These are phyloP conservation scores for Acacia pycnantha DNA, from an alignment of 331 rosid species.

Conservation along the genomic window DNA sequence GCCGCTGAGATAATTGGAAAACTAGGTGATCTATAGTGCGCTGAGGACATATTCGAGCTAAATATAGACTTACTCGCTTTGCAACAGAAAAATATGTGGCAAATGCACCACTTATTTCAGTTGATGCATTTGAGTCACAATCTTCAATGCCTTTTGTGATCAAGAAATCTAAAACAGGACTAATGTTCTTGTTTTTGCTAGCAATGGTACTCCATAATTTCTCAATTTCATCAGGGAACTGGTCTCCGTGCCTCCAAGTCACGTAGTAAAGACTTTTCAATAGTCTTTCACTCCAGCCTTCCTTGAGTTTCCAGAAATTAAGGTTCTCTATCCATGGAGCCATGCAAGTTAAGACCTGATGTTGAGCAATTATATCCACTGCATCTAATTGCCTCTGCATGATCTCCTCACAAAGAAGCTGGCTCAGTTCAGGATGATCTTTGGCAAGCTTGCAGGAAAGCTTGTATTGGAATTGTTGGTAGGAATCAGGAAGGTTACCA, in stretches of 20 bases:
- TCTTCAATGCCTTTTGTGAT: slow-evolving; percentile 99
- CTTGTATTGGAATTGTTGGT: slow-evolving; percentile 98
- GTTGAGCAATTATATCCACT: slow-evolving; percentile 98
- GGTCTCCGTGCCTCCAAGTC: slow-evolving; percentile 98
- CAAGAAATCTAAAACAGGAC: slow-evolving; percentile 98
- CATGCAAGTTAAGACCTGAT: slow-evolving; percentile 99
- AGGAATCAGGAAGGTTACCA: slow-evolving; percentile 99
- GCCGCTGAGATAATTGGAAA: slow-evolving; percentile 91
- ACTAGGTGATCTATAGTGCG: slow-evolving; percentile 97
- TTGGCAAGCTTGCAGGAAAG: slow-evolving; percentile 98
- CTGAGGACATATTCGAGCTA: slow-evolving; percentile 98
- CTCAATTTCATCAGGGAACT: slow-evolving; percentile 98
- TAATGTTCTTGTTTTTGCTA: slow-evolving; percentile 93
- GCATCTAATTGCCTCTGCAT: slow-evolving; percentile 99
- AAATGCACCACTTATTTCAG: slow-evolving; percentile 98
- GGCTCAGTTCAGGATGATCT: slow-evolving; percentile 98
- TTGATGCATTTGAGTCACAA: slow-evolving; percentile 97
- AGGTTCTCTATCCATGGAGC: slow-evolving; percentile 99
- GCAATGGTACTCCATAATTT: slow-evolving; percentile 99
- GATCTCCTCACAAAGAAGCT: slow-evolving; percentile 99
- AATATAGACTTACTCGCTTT: slow-evolving; percentile 90
- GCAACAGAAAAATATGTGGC: slow-evolving; percentile 99
- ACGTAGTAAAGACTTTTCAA: slow-evolving; percentile 97
- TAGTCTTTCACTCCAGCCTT: slow-evolving; percentile 96
- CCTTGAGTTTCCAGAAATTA: slow-evolving; percentile 97